These are phyloP conservation scores for Ophidiomyces ophidiicola DNA, from an alignment of 2,329 filamentous ascomycete genomes.

Conservation along the genomic window DNA sequence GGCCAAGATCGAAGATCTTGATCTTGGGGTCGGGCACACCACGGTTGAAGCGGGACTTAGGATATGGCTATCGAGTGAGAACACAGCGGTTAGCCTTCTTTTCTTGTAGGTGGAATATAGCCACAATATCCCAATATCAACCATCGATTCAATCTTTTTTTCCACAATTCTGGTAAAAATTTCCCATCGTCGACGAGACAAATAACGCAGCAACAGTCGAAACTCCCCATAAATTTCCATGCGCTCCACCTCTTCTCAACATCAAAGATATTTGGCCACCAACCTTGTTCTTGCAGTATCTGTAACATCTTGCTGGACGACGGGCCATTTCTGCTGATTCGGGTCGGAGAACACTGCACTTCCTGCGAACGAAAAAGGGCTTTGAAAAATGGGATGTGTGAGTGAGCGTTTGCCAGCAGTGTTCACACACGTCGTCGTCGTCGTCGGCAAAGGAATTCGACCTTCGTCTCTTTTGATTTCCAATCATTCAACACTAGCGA, in stretches of 20 bases:
- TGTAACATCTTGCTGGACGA: slow-evolving; percentile 98
- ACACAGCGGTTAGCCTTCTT: background rate
- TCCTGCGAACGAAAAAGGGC: slow-evolving; percentile 33
- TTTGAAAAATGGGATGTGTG: slow-evolving; percentile 22
- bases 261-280: too few relatives aligned
- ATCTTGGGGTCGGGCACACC: slow-evolving; percentile 77
- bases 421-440: slow-evolving; percentile 21
- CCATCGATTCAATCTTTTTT: too few relatives aligned
- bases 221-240: too few relatives aligned
- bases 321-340: slow-evolving; percentile 82
- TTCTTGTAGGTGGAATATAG: too few relatives aligned
- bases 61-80: slow-evolving; percentile 59
- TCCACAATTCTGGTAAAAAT: background rate
- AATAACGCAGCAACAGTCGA: too few relatives aligned
- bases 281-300: slow-evolving; percentile 99
- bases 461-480: slow-evolving; percentile 18
- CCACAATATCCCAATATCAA: too few relatives aligned
- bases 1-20: slow-evolving; percentile 97
- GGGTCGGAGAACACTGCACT: slow-evolving; percentile 33
- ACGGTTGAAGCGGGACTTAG: slow-evolving; percentile 99
- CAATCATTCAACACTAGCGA: slow-evolving; percentile 29
- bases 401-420: slow-evolving; percentile 22
- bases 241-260: background rate
- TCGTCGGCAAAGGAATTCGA: slow-evolving; percentile 17
- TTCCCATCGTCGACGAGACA: too few relatives aligned